Percentiles rank a stretch among this genome's conserved stretches.
Conservation (phyloP, 176 grass and related monocot species). For the Zoysia pacifica region DNA sequence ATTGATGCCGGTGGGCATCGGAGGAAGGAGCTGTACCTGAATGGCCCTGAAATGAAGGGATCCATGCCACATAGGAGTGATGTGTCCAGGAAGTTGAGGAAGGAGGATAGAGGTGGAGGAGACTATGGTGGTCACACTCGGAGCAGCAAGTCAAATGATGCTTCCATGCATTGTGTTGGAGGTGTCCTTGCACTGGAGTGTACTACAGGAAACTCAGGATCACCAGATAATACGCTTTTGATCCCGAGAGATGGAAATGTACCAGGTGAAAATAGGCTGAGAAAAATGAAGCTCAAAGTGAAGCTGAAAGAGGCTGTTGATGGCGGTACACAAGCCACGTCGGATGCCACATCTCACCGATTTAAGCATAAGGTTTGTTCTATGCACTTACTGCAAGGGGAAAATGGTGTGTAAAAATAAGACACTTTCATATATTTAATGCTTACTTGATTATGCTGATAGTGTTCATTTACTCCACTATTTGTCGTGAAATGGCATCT, state of each 20-base stretch:
- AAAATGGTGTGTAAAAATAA: neutral
- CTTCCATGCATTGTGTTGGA: conserved; percentile 31
- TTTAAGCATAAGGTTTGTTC: conserved; percentile 69
- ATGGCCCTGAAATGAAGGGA: conserved; percentile 35
- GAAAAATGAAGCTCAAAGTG: conserved; percentile 84
- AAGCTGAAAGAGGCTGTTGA: neutral
- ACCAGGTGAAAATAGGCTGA: conserved; percentile 51
- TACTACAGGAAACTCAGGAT: conserved; percentile 27
- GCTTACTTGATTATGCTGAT: neutral
- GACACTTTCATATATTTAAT: conserved; percentile 3
- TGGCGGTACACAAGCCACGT: too few relatives aligned
- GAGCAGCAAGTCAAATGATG: conserved; percentile 42
- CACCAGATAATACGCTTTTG: conserved; percentile 31
- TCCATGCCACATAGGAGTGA: conserved; percentile 25
- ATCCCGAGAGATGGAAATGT: conserved; percentile 1
- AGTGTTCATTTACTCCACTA: neutral
- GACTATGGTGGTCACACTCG: conserved; percentile 37
- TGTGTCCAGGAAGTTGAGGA: conserved; percentile 43
- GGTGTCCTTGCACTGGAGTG: conserved; percentile 43
- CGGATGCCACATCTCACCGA: conserved; percentile 33
- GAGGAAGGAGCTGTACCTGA: conserved; percentile 73
- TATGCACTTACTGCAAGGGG: conserved; percentile 22
- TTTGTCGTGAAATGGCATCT: neutral
- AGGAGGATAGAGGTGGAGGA: conserved; percentile 39
- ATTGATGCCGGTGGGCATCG: conserved; percentile 34